Conservation (phyloP, 805 yeast species). For the Brettanomyces nanus region DNA sequence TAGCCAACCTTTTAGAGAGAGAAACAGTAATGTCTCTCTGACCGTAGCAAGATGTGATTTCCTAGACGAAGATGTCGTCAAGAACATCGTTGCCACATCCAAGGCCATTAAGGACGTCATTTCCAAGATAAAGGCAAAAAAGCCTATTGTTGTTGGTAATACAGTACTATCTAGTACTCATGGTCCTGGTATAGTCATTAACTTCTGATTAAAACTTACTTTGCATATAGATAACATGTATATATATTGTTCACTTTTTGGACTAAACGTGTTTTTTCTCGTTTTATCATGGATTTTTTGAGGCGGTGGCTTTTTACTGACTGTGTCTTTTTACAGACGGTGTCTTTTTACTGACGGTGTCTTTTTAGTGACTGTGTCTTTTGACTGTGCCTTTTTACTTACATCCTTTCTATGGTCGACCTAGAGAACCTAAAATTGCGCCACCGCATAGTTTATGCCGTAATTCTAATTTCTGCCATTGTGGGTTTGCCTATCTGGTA, state of each 20-base stretch:
- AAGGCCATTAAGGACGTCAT: constrained; percentile 49
- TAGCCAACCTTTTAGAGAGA: constrained; percentile 72
- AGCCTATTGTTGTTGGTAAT: constrained; percentile 62
- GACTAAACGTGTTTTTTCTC: not conserved
- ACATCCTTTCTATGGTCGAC: too few species aligned
- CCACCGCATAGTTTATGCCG: constrained; percentile 15
- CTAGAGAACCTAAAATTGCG: not conserved
- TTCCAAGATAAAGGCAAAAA: constrained; percentile 52
- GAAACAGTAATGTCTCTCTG: constrained; percentile 47
- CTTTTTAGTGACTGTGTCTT: too few species aligned
- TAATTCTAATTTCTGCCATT: constrained; percentile 21
- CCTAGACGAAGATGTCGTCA: constrained; percentile 65
- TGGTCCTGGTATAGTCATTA: constrained; percentile 74
- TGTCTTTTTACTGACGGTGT: too few species aligned
- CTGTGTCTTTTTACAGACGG: too few species aligned
- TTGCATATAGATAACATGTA: too few species aligned
- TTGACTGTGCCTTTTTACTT: too few species aligned
- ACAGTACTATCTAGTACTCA: constrained; percentile 60
- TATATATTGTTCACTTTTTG: too few species aligned
- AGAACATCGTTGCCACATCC: constrained; percentile 62
- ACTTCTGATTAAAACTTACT: too few species aligned
- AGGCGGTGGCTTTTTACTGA: not conserved
- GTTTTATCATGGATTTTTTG: not conserved
- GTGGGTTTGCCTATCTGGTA: constrained; percentile 56
- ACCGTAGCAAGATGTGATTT: constrained; percentile 75